phyloP scores from a whole-genome alignment of 371 early-diverging fungal genomes.

The Lichtheimia ornata region DNA sequence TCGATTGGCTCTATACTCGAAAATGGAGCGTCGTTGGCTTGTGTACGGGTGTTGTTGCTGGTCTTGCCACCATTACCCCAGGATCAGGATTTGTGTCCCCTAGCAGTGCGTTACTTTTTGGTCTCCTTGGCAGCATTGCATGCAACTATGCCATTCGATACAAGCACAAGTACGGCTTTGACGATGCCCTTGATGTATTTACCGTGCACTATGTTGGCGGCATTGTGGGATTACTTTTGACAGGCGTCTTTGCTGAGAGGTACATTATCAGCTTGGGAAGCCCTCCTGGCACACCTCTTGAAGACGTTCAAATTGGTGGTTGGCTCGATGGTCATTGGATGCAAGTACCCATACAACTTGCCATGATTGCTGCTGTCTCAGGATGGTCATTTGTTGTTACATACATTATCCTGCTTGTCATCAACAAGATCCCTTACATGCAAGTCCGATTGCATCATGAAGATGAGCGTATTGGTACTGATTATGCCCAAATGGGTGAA shows the following conservation, averaged over 20 bases:
- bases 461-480: constrained; percentile 62
- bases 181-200: constrained; percentile 78
- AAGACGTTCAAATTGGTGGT: constrained; percentile 54
- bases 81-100: constrained; percentile 74
- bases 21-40: constrained; percentile 79
- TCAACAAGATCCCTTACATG: constrained; percentile 53
- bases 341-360: constrained; percentile 64
- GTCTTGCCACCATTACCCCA: constrained; percentile 82
- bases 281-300: constrained; percentile 58
- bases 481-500: constrained; percentile 71
- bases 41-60: constrained; percentile 85
- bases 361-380: constrained; percentile 56
- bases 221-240: constrained; percentile 66
- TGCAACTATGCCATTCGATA: constrained; percentile 67
- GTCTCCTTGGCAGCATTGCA: constrained; percentile 58
- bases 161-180: constrained; percentile 69
- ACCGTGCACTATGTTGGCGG: constrained; percentile 78
- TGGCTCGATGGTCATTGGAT: constrained; percentile 72
- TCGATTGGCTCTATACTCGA: constrained; percentile 63
- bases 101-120: constrained; percentile 72
- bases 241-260: constrained; percentile 72
- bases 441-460: constrained; percentile 59
- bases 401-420: constrained; percentile 53
- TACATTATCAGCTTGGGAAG: constrained; percentile 60
- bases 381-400: constrained; percentile 67